Conservation (phyloP, 768 basidiomycete genomes). For the Gelatoporia subvermispora region DNA sequence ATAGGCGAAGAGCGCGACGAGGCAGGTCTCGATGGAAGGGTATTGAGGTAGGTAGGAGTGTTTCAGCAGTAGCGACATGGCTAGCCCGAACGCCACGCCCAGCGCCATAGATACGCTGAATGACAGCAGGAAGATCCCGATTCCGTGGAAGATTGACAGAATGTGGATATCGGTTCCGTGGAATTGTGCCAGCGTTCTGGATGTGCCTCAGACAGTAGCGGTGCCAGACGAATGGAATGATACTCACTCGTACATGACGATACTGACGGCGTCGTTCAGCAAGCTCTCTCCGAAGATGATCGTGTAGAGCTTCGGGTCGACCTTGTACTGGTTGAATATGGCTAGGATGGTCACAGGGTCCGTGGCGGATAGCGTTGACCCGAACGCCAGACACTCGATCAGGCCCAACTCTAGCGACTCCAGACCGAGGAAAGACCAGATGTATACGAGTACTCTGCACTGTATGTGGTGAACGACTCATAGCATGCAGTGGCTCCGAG, state of each 20-base stretch:
- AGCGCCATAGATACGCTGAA: constrained; percentile 94
- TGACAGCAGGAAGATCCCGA: constrained; percentile 95
- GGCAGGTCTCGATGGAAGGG: constrained; percentile 95
- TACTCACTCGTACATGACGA: constrained; percentile 99
- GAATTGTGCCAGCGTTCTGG: constrained; percentile 86
- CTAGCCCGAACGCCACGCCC: constrained; percentile 87
- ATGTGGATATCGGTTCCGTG: constrained; percentile 85
- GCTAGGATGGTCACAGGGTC: constrained; percentile 97
- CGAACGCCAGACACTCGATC: constrained; percentile 93
- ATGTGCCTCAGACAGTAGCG: background rate
- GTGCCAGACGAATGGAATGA: background rate
- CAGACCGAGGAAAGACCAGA: constrained; percentile 90
- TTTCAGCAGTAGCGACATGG: constrained; percentile 88
- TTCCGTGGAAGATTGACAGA: constrained; percentile 88
- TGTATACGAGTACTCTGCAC: constrained; percentile 84
- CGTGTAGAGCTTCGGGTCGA: constrained; percentile 95
- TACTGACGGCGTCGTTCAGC: constrained; percentile 97
- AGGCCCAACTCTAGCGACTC: constrained; percentile 83
- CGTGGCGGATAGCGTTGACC: constrained; percentile 94
- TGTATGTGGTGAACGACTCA: constrained; percentile 41
- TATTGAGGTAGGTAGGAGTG: constrained; percentile 84
- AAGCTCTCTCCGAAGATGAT: constrained; percentile 97
- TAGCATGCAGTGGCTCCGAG: background rate
- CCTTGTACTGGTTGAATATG: constrained; percentile 98
- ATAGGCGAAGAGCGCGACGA: constrained; percentile 91